phyloP scores from a whole-genome alignment of 2,329 filamentous ascomycete genomes.

The Aureobasidium pullulans region DNA sequence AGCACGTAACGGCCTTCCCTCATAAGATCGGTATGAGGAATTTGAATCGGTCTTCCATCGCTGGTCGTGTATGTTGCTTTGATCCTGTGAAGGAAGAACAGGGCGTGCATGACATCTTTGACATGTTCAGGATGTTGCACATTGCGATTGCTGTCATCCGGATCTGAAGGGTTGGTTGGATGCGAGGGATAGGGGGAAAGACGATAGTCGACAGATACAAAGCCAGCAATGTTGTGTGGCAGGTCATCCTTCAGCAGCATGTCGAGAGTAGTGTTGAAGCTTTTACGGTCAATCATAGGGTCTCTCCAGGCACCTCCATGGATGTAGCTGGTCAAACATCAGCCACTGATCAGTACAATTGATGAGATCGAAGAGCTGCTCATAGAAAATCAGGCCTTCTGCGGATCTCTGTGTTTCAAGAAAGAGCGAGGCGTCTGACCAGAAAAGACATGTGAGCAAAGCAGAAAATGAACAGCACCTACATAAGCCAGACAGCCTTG shows the following conservation, averaged over 20 bases:
- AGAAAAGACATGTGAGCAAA: neutral
- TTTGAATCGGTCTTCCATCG: neutral
- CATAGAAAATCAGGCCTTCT: too few species aligned
- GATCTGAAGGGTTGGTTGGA: slow-evolving; percentile 38
- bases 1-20: slow-evolving; percentile 42
- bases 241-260: slow-evolving; percentile 27
- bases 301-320: slow-evolving; percentile 47
- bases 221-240: slow-evolving; percentile 45
- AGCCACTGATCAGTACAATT: neutral
- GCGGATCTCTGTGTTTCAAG: neutral
- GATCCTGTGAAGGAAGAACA: slow-evolving; percentile 43
- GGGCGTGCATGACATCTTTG: slow-evolving; percentile 46
- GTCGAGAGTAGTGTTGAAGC: slow-evolving; percentile 30
- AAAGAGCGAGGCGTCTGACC: neutral
- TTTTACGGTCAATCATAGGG: slow-evolving; percentile 31
- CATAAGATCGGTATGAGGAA: neutral
- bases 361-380: too few species aligned
- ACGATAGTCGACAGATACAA: slow-evolving; percentile 59
- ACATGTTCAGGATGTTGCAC: slow-evolving; percentile 56
- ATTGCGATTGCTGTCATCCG: slow-evolving; percentile 39
- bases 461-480: slow-evolving; percentile 14
- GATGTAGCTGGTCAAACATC: slow-evolving; percentile 30
- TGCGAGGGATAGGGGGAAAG: slow-evolving; percentile 47
- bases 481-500: slow-evolving; percentile 30
- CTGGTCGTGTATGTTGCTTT: slow-evolving; percentile 35